A percentile compares a stretch with the other conserved stretches of the same genome.
These are phyloP conservation scores for Parasitella parasitica DNA, from an alignment of 371 early-diverging fungal genomes.

Conservation along the genomic window DNA sequence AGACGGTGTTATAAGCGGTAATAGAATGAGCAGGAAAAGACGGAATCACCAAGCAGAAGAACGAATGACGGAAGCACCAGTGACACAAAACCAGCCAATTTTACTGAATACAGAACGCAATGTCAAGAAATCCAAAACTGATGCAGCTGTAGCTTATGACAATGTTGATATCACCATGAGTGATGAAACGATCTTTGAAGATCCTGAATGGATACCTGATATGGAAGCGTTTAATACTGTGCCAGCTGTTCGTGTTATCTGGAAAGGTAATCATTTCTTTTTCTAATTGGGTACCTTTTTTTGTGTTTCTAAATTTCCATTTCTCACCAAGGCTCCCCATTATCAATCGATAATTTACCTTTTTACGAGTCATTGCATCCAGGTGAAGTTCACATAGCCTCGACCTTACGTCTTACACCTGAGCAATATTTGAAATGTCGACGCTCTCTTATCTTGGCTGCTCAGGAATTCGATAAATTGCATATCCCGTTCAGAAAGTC, in stretches of 20 bases:
- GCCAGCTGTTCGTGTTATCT: conserved; percentile 21
- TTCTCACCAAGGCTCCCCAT: conserved; percentile 43
- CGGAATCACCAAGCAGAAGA: conserved; percentile 10
- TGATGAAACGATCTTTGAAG: conserved; percentile 19
- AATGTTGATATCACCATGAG: conserved; percentile 19
- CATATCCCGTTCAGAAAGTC: conserved; percentile 42
- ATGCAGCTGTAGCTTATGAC: conserved; percentile 32
- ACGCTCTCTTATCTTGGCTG: conserved; percentile 40
- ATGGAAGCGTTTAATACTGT: conserved; percentile 24
- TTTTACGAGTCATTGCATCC: conserved; percentile 54
- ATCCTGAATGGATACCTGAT: conserved; percentile 31
- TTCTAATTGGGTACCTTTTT: not conserved
- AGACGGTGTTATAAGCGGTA: conserved; percentile 1
- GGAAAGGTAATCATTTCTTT: conserved; percentile 32
- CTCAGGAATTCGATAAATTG: conserved; percentile 31
- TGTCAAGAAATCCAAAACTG: conserved; percentile 31
- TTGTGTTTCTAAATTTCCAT: not conserved
- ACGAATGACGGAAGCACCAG: conserved; percentile 8
- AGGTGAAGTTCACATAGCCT: conserved; percentile 64
- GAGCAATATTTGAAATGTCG: conserved; percentile 65
- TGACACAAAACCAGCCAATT: conserved; percentile 19
- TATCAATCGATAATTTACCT: conserved; percentile 45
- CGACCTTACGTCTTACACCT: conserved; percentile 70
- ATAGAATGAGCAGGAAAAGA: conserved; percentile 11
- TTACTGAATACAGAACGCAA: conserved; percentile 19